Evolutionary conservation across 345 rosid genomes (phyloP), one percentile per base, ranked within the genome.

Genomic region (Tarenaya hassleriana): DNA sequence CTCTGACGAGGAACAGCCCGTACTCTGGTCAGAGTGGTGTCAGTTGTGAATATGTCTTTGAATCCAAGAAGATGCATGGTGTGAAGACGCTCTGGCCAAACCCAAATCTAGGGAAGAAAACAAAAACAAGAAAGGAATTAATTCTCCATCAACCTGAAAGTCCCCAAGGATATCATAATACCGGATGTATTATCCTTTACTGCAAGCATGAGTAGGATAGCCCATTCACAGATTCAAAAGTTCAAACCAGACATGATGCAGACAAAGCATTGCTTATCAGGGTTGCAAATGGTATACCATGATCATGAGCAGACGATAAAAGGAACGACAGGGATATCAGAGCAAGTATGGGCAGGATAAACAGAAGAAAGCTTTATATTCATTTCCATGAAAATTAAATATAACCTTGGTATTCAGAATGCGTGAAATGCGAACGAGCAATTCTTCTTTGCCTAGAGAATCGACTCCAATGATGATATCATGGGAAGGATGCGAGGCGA

Each of bases 21-120:
- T 14, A 89, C 91, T 69, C 94, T 71, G n/a, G 89, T 75, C 40
- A 68, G 58, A 40, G 81, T 52, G 49, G 92, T 85, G 50, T 77
- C 79, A 10, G 92, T 81, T 4, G 95, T 83, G 79, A 89, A 85
- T 31, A 50, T 58, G 59, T 73, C 82, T 33, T 79, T 55, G 66
- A 61, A 75, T 3, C 89, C 90, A 20, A 85, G 84, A 40, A 83
- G 77, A 70, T 88, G 89, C 85, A 88, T 77, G 20, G 80, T 83
- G 41, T 77, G 85, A 48, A 88, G 77, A 48, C 95, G 82, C 62
- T 88, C 92, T 11, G 87, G 97, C 95, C 95, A 85, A 61, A 85
- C 92, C 95, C 95, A 88, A 74, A 85, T 83, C 92, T 82, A 43
- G 21, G 47, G 51, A 48, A 34, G 53, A 34, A 33, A 38, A n/a